Evolutionary conservation across 176 grass and related monocot genomes (phyloP), one percentile per base, ranked within the genome.

Genomic region (Carex pumila): DNA sequence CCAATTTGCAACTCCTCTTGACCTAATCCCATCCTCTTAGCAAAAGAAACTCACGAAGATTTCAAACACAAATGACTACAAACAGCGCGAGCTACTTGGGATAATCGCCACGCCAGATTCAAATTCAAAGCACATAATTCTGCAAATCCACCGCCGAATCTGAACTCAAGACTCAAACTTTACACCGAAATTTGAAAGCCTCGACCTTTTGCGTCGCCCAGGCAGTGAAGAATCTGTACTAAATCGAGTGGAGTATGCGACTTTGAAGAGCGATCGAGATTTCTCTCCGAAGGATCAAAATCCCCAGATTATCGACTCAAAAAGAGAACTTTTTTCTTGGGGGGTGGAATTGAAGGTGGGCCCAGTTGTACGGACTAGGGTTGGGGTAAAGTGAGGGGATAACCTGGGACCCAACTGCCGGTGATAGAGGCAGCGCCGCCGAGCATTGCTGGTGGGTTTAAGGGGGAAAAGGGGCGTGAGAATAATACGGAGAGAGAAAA

Each of bases 1-100:
- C 66, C 83, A 83, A 85, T 87, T 88, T 87, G 86, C 89, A 92
- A 86, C 79, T 72, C 86, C 81, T 67, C 65, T 84, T 81, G 69
- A 70, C 86, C 86, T 67, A 74, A 76, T 69, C 49, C 47, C 63
- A 21, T 81, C 63, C 71, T 66, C 71, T 81, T 73, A 54, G 79
- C 6, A 39, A 65, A 61, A 47, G 15, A 50, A 79, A 81, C 72
- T 59, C 76, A 69, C 79, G 70, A 85, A 56, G n/a, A 75, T 83
- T 70, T 14, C 41, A 63, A 53, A 22, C 45, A 30, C 17, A 66
- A 86, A 81, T 31, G 50, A 34, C 74, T 80, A 54, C 22, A 79
- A 86, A 80, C 49, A 50, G 21, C 31, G n/a, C 18, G 7, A 81
- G 12, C n/a, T 59, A 21, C 39, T 31, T 4, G 3, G 7, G 21